Evolutionary conservation across 2,329 filamentous ascomycete species (phyloP).

Genomic region (Ceratocystis lukuohia): DNA sequence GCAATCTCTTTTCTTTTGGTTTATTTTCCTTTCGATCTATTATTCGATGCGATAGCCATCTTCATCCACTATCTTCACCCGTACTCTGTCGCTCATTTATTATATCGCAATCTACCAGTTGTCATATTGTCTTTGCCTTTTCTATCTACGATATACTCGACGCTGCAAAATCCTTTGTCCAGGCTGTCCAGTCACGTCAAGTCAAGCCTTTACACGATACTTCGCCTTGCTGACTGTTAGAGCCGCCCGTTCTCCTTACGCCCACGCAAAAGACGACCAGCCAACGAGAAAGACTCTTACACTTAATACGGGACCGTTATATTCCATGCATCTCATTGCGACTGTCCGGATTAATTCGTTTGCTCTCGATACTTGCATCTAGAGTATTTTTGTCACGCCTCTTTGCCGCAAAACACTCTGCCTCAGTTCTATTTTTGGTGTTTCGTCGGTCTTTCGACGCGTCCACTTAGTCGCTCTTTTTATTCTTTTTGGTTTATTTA

Average conservation of each 20-base stretch:
- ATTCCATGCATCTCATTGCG: constrained; percentile 7
- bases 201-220: not conserved
- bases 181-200: not conserved
- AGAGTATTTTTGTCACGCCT: not conserved
- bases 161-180: not conserved
- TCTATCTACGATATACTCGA: not conserved
- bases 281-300: not conserved
- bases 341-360: not conserved
- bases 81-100: constrained; percentile 1
- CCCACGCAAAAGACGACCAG: not conserved
- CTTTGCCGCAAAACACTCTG: constrained; percentile 1
- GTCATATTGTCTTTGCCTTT: not conserved
- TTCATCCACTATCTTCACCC: not conserved
- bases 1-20: not conserved
- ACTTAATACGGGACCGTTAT: not conserved
- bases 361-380: constrained; percentile 3
- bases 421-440: constrained; percentile 10
- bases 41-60: not conserved
- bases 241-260: not conserved
- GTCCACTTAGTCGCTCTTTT: constrained; percentile 5
- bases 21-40: not conserved
- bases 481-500: not conserved
- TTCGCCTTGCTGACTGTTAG: not conserved
- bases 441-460: not conserved
- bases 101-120: not conserved